These are phyloP conservation scores for Hemisphaericaspora xylofermentans DNA, from an alignment of 1,139 yeast genomes.

Conservation along the genomic window DNA sequence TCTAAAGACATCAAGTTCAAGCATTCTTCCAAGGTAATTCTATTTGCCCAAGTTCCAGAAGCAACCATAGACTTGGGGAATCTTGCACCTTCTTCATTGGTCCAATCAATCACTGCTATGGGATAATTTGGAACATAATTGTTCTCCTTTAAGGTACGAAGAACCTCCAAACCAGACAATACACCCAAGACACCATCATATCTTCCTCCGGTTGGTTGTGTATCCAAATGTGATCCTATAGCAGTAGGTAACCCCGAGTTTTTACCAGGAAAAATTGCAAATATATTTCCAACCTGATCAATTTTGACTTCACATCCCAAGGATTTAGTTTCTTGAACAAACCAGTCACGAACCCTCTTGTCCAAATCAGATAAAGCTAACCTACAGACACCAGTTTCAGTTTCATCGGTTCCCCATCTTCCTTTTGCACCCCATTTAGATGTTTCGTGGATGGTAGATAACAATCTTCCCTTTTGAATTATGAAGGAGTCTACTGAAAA, in stretches of 20 bases:
- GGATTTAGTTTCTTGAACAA: conserved; percentile 47
- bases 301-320: conserved; percentile 59
- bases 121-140: conserved; percentile 60
- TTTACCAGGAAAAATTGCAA: conserved; percentile 62
- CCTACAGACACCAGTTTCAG: conserved; percentile 63
- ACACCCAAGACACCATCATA: conserved; percentile 76
- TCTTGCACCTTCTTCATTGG: conserved; percentile 78
- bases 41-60: conserved; percentile 66
- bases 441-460: conserved; percentile 58
- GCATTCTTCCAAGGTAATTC: conserved; percentile 44
- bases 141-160: conserved; percentile 63
- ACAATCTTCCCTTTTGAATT: conserved; percentile 18
- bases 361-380: conserved; percentile 62
- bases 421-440: conserved; percentile 63
- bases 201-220: conserved; percentile 79
- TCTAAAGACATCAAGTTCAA: conserved; percentile 56
- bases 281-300: conserved; percentile 67
- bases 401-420: conserved; percentile 56
- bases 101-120: conserved; percentile 66
- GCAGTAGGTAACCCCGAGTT: conserved; percentile 56
- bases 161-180: conserved; percentile 62
- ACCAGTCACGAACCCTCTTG: conserved; percentile 69
- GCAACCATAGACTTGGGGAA: conserved; percentile 68
- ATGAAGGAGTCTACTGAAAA: conserved; percentile 5
- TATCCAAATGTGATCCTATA: conserved; percentile 72